Percentiles rank a stretch among this genome's conserved stretches.
phyloP scores from a whole-genome alignment of 352 stramenopile species.

The Phytophthora sansomeana region DNA sequence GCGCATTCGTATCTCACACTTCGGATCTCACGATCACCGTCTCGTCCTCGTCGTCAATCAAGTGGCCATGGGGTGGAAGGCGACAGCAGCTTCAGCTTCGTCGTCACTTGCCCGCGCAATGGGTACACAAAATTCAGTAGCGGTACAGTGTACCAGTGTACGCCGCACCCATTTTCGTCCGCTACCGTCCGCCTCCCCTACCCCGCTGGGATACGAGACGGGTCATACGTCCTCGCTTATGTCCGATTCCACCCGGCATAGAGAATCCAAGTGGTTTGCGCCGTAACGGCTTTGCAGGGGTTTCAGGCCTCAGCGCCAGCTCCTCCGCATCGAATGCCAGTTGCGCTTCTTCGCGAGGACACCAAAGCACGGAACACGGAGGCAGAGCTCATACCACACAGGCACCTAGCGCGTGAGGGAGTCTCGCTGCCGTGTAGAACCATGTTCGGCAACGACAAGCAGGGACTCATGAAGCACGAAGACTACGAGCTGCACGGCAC shows the following conservation, averaged over 20 bases:
- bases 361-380: constrained; percentile 17
- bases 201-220: too few species aligned
- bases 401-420: background rate
- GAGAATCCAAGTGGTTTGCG: constrained; percentile 18
- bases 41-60: too few species aligned
- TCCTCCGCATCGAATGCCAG: constrained; percentile 18
- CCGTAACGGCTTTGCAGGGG: constrained; percentile 31
- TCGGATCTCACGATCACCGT: background rate
- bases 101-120: too few species aligned
- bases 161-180: background rate
- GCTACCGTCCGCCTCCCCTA: background rate
- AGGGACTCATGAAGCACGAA: constrained; percentile 45
- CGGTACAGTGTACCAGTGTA: too few species aligned
- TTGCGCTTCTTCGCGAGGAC: constrained; percentile 45
- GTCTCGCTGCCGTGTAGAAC: background rate
- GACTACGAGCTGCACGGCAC: constrained; percentile 72
- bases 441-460: constrained; percentile 62
- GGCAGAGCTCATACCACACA: constrained; percentile 1
- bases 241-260: constrained; percentile 1
- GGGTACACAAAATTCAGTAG: constrained; percentile 21
- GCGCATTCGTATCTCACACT: background rate
- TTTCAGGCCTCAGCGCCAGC: constrained; percentile 18
- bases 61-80: too few species aligned
- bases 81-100: background rate
- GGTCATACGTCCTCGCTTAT: too few species aligned